A percentile compares a stretch with the other conserved stretches of the same genome.
These are phyloP conservation scores for Escallonia herrerae DNA, from an alignment of 129 eudicot genomes.

Conservation along the genomic window DNA sequence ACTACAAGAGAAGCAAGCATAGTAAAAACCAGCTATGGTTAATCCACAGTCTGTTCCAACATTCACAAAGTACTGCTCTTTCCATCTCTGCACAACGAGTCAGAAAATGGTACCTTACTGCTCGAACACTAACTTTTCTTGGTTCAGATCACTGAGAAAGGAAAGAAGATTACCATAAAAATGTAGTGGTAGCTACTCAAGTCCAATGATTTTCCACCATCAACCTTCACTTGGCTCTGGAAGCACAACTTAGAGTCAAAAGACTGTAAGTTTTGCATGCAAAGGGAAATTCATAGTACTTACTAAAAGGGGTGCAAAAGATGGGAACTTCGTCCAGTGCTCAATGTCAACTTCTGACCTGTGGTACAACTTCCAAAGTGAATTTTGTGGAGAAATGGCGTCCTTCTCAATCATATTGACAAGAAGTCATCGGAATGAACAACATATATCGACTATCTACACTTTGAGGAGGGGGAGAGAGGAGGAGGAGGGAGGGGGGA, in stretches of 20 bases:
- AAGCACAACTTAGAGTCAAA: conserved; percentile 9
- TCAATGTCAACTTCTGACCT: conserved; percentile 86
- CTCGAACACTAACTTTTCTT: background rate
- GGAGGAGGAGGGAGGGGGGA: too few relatives aligned
- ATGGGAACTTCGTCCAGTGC: conserved; percentile 90
- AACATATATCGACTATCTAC: background rate
- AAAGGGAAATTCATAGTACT: conserved; percentile 9
- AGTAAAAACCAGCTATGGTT: conserved; percentile 98
- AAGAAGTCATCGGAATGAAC: background rate
- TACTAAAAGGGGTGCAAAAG: conserved; percentile 72
- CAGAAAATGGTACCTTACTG: background rate
- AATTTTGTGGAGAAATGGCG: background rate
- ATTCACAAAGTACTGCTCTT: conserved; percentile 91
- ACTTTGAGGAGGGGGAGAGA: too few relatives aligned
- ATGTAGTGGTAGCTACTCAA: conserved; percentile 74
- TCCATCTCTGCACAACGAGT: conserved; percentile 78
- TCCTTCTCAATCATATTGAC: background rate
- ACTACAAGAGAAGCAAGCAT: conserved; percentile 88
- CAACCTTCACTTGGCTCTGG: conserved; percentile 88
- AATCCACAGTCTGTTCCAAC: conserved; percentile 95
- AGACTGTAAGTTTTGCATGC: background rate
- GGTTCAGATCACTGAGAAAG: background rate
- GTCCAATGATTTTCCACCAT: conserved; percentile 87
- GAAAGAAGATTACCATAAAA: conserved; percentile 57
- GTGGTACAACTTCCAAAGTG: conserved; percentile 15